A percentile compares a stretch with the other conserved stretches of the same genome.
These are phyloP conservation scores for Silene latifolia DNA, from an alignment of 148 eudicot genomes.

Conservation along the genomic window DNA sequence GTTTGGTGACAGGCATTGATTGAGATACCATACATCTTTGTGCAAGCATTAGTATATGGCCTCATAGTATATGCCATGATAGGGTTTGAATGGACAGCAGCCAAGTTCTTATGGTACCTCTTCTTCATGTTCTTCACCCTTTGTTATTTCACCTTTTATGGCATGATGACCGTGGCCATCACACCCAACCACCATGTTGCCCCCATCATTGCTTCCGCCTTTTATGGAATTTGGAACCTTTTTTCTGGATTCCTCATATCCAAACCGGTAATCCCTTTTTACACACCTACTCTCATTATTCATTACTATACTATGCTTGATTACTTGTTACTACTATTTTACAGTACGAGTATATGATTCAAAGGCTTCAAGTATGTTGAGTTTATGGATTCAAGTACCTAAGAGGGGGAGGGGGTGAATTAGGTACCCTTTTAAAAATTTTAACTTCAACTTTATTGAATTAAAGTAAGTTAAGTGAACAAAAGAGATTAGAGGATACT, in stretches of 20 bases:
- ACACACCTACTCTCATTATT: too few species aligned
- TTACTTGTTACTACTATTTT: too few species aligned
- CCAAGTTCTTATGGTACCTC: constrained; percentile 60
- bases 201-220: constrained; percentile 44
- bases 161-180: constrained; percentile 71
- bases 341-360: too few species aligned
- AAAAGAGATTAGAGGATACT: too few species aligned
- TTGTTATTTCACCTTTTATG: constrained; percentile 59
- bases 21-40: constrained; percentile 63
- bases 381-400: too few species aligned
- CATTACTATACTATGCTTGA: too few species aligned
- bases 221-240: constrained; percentile 19
- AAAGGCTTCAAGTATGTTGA: too few species aligned
- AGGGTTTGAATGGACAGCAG: constrained; percentile 70
- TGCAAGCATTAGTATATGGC: constrained; percentile 44
- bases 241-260: constrained; percentile 8
- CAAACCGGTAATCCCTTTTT: background rate
- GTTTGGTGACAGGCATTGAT: constrained; percentile 40
- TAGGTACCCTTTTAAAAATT: too few species aligned
- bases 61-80: constrained; percentile 68
- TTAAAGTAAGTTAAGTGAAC: too few species aligned
- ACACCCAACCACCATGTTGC: constrained; percentile 65
- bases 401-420: too few species aligned
- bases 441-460: too few species aligned
- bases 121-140: constrained; percentile 65